phyloP scores from a whole-genome alignment of 208 protist genomes.

The Trichomonas gallinae region DNA sequence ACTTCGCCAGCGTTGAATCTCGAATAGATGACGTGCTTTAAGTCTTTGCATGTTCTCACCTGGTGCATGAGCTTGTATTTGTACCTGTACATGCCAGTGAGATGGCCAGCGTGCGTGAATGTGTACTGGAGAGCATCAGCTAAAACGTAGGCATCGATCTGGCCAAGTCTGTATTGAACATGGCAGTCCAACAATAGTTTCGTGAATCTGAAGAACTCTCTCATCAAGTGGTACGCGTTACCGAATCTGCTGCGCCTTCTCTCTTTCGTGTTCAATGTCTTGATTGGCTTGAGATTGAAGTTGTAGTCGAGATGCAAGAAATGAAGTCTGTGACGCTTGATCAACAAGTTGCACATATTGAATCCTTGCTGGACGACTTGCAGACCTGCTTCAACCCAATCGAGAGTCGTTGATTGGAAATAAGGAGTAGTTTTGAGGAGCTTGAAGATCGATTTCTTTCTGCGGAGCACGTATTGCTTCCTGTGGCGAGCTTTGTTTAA shows the following conservation, averaged over 20 bases:
- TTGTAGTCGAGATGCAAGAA: conserved; percentile 99
- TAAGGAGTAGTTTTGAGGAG: conserved; percentile 85
- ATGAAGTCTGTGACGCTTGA: conserved; percentile 98
- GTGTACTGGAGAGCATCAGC: conserved; percentile 98
- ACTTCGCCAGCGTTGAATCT: conserved; percentile 95
- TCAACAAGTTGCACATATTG: conserved; percentile 99
- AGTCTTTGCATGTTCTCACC: conserved; percentile 92
- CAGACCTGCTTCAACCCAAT: conserved; percentile 99
- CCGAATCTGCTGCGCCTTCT: conserved; percentile 99
- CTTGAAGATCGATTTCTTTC: conserved; percentile 70
- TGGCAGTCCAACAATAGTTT: conserved; percentile 98
- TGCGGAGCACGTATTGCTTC: conserved; percentile 53
- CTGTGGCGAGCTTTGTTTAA: conserved; percentile 81
- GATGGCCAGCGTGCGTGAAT: conserved; percentile 93
- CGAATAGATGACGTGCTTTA: conserved; percentile 99
- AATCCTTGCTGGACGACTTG: conserved; percentile 98
- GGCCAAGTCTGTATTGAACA: conserved; percentile 96
- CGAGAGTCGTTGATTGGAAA: conserved; percentile 96
- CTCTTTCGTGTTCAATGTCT: conserved; percentile 99
- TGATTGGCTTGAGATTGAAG: conserved; percentile 99
- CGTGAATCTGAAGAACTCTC: conserved; percentile 95
- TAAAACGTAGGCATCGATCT: conserved; percentile 94
- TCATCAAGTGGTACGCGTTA: conserved; percentile 96
- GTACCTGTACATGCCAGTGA: conserved; percentile 99
- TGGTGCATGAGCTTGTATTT: conserved; percentile 99